phyloP scores from a whole-genome alignment of 2,329 filamentous ascomycete species.

The Pseudocercospora eumusae region DNA sequence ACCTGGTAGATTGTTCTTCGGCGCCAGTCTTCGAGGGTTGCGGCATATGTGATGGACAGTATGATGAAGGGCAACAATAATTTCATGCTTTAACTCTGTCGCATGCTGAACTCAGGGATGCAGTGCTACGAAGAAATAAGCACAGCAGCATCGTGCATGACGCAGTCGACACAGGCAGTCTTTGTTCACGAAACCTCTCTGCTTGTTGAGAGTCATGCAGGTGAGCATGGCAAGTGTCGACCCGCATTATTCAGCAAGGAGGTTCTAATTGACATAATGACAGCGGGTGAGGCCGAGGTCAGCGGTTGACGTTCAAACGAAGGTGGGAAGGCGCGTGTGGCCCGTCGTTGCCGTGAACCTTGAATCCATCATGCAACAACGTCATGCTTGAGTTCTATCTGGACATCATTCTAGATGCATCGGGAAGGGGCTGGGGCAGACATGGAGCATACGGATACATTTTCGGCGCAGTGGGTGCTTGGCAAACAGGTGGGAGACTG shows the following conservation, averaged over 20 bases:
- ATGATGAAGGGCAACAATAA: background rate
- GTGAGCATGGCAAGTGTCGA: background rate
- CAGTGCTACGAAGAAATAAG: slow-evolving; percentile 7
- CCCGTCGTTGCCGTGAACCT: slow-evolving; percentile 1
- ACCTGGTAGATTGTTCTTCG: slow-evolving; percentile 44
- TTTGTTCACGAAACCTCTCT: background rate
- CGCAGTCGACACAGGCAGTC: background rate
- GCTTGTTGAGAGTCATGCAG: background rate
- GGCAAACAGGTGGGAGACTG: too few relatives aligned
- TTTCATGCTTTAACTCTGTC: background rate
- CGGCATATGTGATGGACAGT: slow-evolving; percentile 26
- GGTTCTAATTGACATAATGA: background rate
- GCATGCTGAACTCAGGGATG: background rate
- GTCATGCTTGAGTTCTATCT: too few relatives aligned
- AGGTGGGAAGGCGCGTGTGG: background rate
- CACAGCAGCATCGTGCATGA: background rate
- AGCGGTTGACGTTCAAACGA: slow-evolving; percentile 11
- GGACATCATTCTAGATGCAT: too few relatives aligned
- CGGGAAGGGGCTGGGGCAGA: background rate
- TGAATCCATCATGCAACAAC: background rate
- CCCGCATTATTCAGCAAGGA: background rate
- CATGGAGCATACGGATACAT: background rate
- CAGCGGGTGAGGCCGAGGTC: background rate
- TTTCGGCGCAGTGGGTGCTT: background rate
- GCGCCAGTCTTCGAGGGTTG: slow-evolving; percentile 43